Conservation (phyloP, 2,329 filamentous ascomycete genomes). For the Phoma sp. region DNA sequence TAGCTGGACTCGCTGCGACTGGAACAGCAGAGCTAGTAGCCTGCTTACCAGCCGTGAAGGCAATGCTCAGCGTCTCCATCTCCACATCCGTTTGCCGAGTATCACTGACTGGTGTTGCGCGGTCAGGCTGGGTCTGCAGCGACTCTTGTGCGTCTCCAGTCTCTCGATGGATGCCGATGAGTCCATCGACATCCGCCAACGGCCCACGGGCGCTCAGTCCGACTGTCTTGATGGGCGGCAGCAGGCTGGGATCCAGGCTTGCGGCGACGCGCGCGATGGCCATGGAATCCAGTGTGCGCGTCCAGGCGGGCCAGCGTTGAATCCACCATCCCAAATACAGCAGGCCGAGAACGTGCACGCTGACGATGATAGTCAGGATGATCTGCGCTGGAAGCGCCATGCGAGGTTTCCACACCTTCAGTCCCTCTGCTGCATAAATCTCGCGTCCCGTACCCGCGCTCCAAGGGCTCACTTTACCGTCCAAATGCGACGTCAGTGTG, state of each 20-base stretch:
- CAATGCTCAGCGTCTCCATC: background rate
- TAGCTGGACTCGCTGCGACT: background rate
- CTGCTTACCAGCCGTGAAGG: background rate
- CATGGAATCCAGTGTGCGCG: constrained; percentile 10
- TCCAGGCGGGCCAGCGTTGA: constrained; percentile 5
- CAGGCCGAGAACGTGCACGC: background rate
- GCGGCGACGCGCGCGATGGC: constrained; percentile 12
- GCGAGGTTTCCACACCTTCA: background rate
- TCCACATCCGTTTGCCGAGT: background rate
- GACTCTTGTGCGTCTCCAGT: background rate
- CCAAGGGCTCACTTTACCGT: background rate
- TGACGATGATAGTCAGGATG: background rate
- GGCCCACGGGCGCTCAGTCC: background rate
- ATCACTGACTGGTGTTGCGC: background rate
- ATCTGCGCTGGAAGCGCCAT: background rate
- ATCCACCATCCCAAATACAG: background rate
- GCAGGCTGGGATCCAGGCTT: background rate
- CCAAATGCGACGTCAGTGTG: background rate
- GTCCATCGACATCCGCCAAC: background rate
- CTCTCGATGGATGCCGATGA: background rate
- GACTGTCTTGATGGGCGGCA: background rate
- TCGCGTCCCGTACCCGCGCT: background rate
- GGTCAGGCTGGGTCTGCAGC: background rate
- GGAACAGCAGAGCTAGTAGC: background rate
- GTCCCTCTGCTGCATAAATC: constrained; percentile 2